Base-by-base conservation (phyloP, 805 yeast species). In the Candida namnaoensis region DNA sequence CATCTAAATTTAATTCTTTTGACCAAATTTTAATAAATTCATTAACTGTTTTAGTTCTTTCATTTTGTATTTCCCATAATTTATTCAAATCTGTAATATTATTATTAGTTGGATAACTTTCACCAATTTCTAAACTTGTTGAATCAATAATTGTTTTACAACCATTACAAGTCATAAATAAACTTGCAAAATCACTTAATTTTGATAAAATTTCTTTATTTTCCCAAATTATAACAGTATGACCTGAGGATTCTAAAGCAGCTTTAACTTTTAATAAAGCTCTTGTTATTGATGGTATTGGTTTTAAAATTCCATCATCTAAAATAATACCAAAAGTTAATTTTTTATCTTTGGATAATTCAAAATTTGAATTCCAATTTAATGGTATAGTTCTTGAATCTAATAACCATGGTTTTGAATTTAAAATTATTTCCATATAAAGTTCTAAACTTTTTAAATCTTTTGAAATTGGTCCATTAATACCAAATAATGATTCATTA, bases 241-340 rank as follows among this genome's bases (percentile, higher is more conserved):
- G 75, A 28, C 80, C 78, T n/a, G 66, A 66, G 32, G 53, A 61
- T 12, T 45, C 46, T 35, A 64, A 50, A 34, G 43, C 43, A 15
- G 49, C 60, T 11, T 44, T 47, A 11, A 56, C 59, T 5, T 45
- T 49, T 25, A 60, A 45, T 40, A 76, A 40, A 1, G 72, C 78
- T 39, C 76, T 60, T 13, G 56, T 41, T 12, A 73, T 60, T 5
- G 76, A 77, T 3, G 77, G 69, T 5, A 71, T 68, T 2, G 71
- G 72, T 26, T 63, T 58, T 8, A 71, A 64, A 15, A 54, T 41
- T 1, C 69, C 69, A 49, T 74, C 78, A 43, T 63, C 64, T 5
- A 47, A 45, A 38, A 68, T 46, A 28, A 67, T 49, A 3, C 68
- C 75, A 46, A 74, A 51, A 15, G 53, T 68, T 25, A 71, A 53